phyloP scores from a whole-genome alignment of 1,139 yeast genomes.

The Geotrichum siamense region DNA sequence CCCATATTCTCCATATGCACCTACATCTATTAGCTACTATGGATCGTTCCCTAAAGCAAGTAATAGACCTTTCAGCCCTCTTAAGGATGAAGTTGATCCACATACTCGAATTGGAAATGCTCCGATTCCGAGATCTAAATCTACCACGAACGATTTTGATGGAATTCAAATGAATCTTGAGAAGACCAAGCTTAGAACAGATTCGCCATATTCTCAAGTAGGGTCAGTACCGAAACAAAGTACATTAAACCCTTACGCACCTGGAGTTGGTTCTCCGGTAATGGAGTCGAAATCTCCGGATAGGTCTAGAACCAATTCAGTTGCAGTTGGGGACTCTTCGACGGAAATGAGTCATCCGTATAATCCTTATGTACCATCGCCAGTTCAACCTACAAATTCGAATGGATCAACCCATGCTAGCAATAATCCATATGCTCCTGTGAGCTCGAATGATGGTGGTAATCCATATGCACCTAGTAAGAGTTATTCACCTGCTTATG shows the following conservation, averaged over 20 bases:
- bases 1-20: neutral
- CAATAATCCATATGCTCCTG: neutral
- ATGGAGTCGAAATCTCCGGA: no score
- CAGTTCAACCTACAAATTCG: no score
- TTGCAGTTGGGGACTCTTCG: no score
- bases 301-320: no score
- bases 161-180: neutral
- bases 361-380: no score
- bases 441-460: neutral
- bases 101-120: slow-evolving; percentile 1
- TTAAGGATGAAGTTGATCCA: neutral
- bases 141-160: neutral
- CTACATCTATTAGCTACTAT: neutral
- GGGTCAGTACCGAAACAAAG: no score
- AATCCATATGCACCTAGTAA: slow-evolving; percentile 11
- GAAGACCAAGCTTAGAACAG: no score
- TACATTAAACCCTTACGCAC: neutral
- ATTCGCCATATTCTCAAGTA: no score
- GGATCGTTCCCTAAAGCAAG: neutral
- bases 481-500: slow-evolving; percentile 14
- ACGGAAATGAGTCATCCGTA: no score
- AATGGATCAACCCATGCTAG: no score
- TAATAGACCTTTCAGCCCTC: neutral
- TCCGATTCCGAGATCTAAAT: neutral
- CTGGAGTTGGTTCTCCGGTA: neutral